phyloP scores from a whole-genome alignment of 805 yeast genomes.

The Saccharomyces kudriavzevii region DNA sequence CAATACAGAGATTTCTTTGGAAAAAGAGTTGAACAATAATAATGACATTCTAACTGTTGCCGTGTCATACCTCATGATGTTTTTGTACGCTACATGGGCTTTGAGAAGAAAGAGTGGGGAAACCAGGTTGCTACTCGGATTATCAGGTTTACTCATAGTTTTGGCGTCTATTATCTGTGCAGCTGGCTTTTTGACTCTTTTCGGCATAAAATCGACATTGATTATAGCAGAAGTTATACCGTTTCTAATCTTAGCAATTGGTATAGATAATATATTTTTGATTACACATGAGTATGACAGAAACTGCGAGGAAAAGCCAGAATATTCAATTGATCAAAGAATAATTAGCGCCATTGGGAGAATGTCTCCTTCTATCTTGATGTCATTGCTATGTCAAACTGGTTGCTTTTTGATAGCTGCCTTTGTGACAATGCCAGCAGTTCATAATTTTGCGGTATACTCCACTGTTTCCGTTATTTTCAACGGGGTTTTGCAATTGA shows the following conservation, averaged over 20 bases:
- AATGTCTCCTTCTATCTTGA: constrained; percentile 80
- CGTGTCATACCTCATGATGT: constrained; percentile 78
- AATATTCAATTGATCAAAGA: constrained; percentile 46
- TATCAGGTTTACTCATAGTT: constrained; percentile 78
- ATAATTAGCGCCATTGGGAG: constrained; percentile 57
- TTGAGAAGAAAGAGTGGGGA: constrained; percentile 32
- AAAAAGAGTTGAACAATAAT: constrained; percentile 73
- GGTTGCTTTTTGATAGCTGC: constrained; percentile 73
- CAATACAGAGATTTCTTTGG: constrained; percentile 76
- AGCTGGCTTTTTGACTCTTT: constrained; percentile 66
- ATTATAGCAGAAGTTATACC: constrained; percentile 97
- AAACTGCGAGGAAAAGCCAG: constrained; percentile 40
- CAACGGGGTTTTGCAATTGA: constrained; percentile 71
- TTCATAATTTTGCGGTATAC: constrained; percentile 82
- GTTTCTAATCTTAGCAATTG: constrained; percentile 83
- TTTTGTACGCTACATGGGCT: constrained; percentile 76
- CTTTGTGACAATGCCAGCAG: constrained; percentile 90
- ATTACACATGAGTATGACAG: constrained; percentile 70
- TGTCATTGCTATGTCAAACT: constrained; percentile 72
- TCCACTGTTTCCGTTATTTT: constrained; percentile 79
- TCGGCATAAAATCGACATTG: constrained; percentile 80
- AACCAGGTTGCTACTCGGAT: constrained; percentile 69
- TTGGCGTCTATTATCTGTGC: constrained; percentile 72
- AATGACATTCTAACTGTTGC: constrained; percentile 66
- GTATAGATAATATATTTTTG: constrained; percentile 90